These are phyloP conservation scores for Croton setiger DNA, from an alignment of 441 rosid species.

Conservation along the genomic window DNA sequence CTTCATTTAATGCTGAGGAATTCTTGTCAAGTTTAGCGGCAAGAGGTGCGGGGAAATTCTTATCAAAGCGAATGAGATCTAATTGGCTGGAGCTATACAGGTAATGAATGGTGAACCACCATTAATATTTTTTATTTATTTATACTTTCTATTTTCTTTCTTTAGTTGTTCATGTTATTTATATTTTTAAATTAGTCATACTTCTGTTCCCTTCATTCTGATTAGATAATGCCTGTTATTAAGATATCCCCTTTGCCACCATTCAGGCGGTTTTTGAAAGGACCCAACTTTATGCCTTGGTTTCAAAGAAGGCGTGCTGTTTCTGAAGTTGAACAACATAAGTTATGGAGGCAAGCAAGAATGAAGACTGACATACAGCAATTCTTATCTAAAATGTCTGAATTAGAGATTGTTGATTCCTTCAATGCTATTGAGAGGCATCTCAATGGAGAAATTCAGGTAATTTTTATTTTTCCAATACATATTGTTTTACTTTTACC, in stretches of 20 bases:
- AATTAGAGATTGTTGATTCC: constrained; percentile 86
- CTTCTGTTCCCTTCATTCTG: constrained; percentile 1
- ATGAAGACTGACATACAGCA: constrained; percentile 63
- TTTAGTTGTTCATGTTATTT: constrained; percentile 8
- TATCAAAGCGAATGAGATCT: constrained; percentile 90
- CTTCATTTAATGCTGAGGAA: constrained; percentile 57
- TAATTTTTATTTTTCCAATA: constrained; percentile 13
- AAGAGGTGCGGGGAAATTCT: constrained; percentile 92
- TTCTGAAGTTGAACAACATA: constrained; percentile 85
- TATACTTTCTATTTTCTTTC: not conserved
- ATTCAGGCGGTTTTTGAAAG: constrained; percentile 82
- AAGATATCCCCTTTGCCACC: constrained; percentile 22
- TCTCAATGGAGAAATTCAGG: constrained; percentile 73
- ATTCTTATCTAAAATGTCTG: constrained; percentile 67
- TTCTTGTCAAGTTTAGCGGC: constrained; percentile 74
- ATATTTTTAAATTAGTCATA: constrained; percentile 6
- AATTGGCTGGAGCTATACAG: constrained; percentile 97
- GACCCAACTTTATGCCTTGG: constrained; percentile 96
- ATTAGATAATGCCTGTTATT: constrained; percentile 10
- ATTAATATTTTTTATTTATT: constrained; percentile 1
- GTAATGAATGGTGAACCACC: constrained; percentile 37
- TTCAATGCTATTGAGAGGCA: constrained; percentile 88
- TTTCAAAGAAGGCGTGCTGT: constrained; percentile 77
- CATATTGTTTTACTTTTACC: no score
- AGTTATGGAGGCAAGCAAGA: constrained; percentile 88